Percentiles rank a stretch among this genome's conserved stretches.
Conservation (phyloP, 768 basidiomycete species). For the Amyloporia xantha region DNA sequence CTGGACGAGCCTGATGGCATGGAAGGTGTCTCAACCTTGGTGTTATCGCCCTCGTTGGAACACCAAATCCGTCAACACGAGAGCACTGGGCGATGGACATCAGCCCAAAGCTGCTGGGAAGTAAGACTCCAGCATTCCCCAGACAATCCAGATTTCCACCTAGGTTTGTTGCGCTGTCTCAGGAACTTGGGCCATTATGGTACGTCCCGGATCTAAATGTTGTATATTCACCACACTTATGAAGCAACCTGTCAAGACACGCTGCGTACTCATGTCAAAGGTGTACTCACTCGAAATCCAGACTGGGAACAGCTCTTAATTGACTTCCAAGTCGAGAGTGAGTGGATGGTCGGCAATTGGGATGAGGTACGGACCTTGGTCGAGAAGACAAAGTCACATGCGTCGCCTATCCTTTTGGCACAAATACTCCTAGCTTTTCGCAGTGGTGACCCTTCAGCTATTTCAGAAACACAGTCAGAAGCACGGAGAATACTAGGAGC, state of each 20-base stretch:
- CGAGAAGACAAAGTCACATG: constrained; percentile 38
- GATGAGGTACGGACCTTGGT: constrained; percentile 64
- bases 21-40: constrained; percentile 90
- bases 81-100: constrained; percentile 94
- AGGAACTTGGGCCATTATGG: constrained; percentile 97
- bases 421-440: constrained; percentile 78
- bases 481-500: constrained; percentile 72
- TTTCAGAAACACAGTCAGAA: constrained; percentile 45
- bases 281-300: constrained; percentile 79
- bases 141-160: constrained; percentile 81
- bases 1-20: constrained; percentile 98
- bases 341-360: constrained; percentile 97
- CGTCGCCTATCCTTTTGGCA: constrained; percentile 67
- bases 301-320: constrained; percentile 75
- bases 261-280: constrained; percentile 87
- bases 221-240: background rate
- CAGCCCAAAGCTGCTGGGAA: constrained; percentile 99
- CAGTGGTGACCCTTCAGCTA: constrained; percentile 37
- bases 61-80: constrained; percentile 98
- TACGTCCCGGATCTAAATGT: constrained; percentile 30
- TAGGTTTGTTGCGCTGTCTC: constrained; percentile 86
- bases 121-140: constrained; percentile 86
- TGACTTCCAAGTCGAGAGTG: constrained; percentile 86
- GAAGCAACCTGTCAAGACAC: constrained; percentile 63
- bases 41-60: constrained; percentile 84